These are phyloP conservation scores for Schizothecium vesticola DNA, from an alignment of 495 filamentous ascomycete species.

Conservation along the genomic window DNA sequence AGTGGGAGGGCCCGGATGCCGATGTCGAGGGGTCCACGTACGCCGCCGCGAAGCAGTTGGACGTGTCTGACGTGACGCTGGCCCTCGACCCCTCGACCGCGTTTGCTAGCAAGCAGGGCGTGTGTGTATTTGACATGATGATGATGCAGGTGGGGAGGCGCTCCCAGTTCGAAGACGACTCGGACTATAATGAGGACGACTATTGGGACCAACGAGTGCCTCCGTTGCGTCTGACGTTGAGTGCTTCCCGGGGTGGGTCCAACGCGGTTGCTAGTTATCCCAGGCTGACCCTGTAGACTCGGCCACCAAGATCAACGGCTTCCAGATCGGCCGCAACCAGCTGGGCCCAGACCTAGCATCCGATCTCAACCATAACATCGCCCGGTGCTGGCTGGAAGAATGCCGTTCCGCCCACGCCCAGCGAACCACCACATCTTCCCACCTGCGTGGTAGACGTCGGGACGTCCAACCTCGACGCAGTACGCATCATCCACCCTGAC, in stretches of 20 bases:
- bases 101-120: neutral
- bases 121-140: neutral
- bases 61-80: neutral
- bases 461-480: neutral
- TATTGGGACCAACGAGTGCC: neutral
- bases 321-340: neutral
- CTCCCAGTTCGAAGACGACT: neutral
- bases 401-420: neutral
- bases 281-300: neutral
- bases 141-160: neutral
- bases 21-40: neutral
- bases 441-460: slow-evolving; percentile 9
- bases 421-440: neutral
- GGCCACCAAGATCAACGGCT: neutral
- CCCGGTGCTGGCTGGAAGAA: slow-evolving; percentile 1
- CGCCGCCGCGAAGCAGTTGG: neutral
- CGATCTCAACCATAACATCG: neutral
- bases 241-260: neutral
- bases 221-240: neutral
- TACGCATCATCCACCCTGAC: neutral
- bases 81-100: neutral
- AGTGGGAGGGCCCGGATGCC: neutral
- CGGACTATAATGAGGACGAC: neutral
- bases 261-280: neutral
- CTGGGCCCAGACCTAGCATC: neutral